These are phyloP conservation scores for Raddia distichophylla DNA, from an alignment of 176 grass and related monocot species.

Conservation along the genomic window DNA sequence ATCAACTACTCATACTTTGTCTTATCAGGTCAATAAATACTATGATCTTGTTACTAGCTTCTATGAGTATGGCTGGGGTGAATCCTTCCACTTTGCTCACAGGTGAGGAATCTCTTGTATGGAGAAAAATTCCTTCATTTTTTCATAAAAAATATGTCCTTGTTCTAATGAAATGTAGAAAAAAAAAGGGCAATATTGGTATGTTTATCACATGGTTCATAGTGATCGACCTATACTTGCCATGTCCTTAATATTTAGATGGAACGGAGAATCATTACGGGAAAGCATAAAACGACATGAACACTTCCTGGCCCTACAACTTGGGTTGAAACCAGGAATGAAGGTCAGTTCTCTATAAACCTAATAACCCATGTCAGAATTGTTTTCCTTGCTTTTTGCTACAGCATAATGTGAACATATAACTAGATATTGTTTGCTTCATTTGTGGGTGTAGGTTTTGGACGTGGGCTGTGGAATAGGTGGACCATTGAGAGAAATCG, in stretches of 20 bases:
- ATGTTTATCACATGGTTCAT: not conserved
- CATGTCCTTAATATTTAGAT: slow-evolving; percentile 55
- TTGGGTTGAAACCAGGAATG: slow-evolving; percentile 87
- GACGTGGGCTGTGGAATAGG: slow-evolving; percentile 97
- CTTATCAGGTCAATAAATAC: slow-evolving; percentile 95
- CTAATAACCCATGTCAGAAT: not conserved
- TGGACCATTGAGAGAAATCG: slow-evolving; percentile 91
- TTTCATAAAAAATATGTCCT: not conserved
- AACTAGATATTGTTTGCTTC: slow-evolving; percentile 21
- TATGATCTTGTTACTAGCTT: slow-evolving; percentile 99
- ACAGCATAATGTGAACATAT: slow-evolving; percentile 6
- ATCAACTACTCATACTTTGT: slow-evolving; percentile 6
- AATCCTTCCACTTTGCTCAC: slow-evolving; percentile 99
- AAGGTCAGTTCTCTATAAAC: slow-evolving; percentile 52
- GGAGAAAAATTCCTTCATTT: slow-evolving; percentile 9
- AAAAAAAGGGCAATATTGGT: not conserved
- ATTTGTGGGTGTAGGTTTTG: slow-evolving; percentile 64
- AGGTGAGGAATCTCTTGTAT: slow-evolving; percentile 53
- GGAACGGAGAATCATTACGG: slow-evolving; percentile 84
- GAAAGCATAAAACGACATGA: slow-evolving; percentile 97
- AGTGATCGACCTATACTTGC: slow-evolving; percentile 14
- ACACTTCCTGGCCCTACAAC: slow-evolving; percentile 92
- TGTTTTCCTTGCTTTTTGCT: not conserved
- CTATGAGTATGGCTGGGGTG: slow-evolving; percentile 99
- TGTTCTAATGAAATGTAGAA: not conserved